Evolutionary conservation across 129 eudicot species (phyloP).

Genomic region (Cynara cardunculus): DNA sequence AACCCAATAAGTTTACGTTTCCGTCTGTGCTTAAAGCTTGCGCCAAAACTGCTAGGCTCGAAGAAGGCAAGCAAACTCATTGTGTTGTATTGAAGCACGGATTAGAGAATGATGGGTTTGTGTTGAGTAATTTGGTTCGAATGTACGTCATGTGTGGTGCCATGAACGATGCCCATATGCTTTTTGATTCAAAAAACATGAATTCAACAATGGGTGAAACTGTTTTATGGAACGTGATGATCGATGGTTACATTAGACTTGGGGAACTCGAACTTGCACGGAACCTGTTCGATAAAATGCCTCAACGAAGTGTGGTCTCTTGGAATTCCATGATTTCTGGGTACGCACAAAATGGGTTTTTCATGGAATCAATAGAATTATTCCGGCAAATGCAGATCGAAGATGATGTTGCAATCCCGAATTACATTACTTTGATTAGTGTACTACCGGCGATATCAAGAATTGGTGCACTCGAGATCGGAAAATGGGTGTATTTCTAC

Average conservation of each 20-base stretch:
- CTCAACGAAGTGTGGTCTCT: conserved; percentile 45
- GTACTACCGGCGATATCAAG: conserved; percentile 37
- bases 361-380: conserved; percentile 33
- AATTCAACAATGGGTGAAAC: conserved; percentile 4
- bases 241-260: conserved; percentile 39
- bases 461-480: conserved; percentile 51
- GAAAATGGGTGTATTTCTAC: conserved; percentile 48
- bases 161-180: conserved; percentile 28
- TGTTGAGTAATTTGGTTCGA: conserved; percentile 41
- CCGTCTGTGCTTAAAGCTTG: conserved; percentile 57
- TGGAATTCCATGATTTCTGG: conserved; percentile 58
- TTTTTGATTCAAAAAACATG: conserved; percentile 20
- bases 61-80: conserved; percentile 45
- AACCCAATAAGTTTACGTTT: conserved; percentile 50
- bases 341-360: conserved; percentile 44
- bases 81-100: conserved; percentile 32
- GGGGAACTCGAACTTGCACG: conserved; percentile 35
- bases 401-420: conserved; percentile 22
- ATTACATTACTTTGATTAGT: conserved; percentile 45
- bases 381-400: conserved; percentile 52
- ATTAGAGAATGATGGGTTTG: conserved; percentile 43
- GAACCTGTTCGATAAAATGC: conserved; percentile 41
- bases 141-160: conserved; percentile 51
- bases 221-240: conserved; percentile 55
- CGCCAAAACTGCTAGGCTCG: conserved; percentile 20